Percentiles rank a stretch among this genome's conserved stretches.
Conservation (phyloP, 192 early-diverging fungal genomes). For the Backusella tuberculispora region DNA sequence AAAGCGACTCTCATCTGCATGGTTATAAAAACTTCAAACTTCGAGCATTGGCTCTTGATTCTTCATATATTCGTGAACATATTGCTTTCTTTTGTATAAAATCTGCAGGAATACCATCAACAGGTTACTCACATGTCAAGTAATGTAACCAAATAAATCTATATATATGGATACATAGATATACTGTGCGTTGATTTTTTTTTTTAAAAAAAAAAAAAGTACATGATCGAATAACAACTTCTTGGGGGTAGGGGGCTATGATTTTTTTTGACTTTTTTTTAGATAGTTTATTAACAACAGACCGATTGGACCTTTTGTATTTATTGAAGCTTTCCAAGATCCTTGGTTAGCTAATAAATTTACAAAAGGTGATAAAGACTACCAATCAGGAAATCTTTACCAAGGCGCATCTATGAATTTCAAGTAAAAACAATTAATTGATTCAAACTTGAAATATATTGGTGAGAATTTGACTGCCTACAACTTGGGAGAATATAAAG, state of each 20-base stretch:
- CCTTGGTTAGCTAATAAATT: not conserved
- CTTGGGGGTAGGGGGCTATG: too few relatives aligned
- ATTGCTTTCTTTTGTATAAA: not conserved
- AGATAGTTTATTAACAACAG: not conserved
- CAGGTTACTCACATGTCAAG: constrained; percentile 17
- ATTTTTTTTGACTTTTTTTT: not conserved
- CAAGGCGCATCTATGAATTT: not conserved
- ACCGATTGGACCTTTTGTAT: not conserved
- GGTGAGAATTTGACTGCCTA: not conserved
- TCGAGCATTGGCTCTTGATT: not conserved
- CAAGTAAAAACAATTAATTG: too few relatives aligned
- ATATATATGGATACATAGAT: too few relatives aligned
- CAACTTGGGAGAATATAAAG: not conserved
- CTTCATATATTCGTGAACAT: constrained; percentile 13
- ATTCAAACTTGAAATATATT: not conserved
- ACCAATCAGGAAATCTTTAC: constrained; percentile 6
- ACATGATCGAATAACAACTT: too few relatives aligned
- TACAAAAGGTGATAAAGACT: not conserved
- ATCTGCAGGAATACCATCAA: not conserved
- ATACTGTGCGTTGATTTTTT: too few relatives aligned
- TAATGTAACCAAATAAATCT: too few relatives aligned
- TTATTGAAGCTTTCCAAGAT: not conserved
- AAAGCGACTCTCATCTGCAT: not conserved
- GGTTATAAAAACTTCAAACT: constrained; percentile 14
- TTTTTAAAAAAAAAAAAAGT: too few relatives aligned